Percentiles rank a stretch among this genome's conserved stretches.
Evolutionary conservation across 257 asterid genomes (phyloP).

Genomic region (Cruciata laevipes): DNA sequence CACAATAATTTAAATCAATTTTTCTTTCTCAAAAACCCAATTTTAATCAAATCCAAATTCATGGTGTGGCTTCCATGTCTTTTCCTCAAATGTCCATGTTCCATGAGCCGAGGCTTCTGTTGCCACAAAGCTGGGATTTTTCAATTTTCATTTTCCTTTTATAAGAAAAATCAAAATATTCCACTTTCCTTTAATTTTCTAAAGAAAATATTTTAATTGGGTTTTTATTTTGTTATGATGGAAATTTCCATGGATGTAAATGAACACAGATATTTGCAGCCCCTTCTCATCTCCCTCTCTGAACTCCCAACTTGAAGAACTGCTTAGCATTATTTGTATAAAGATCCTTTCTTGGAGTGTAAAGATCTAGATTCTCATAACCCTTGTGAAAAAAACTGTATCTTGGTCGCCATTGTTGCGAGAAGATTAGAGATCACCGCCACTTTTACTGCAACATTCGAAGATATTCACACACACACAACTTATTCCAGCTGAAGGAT

Average conservation of each 20-base stretch:
- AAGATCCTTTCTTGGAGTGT: slow-evolving; percentile 20
- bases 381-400: slow-evolving; percentile 8
- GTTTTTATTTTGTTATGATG: neutral
- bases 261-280: slow-evolving; percentile 8
- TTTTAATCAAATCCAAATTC: too few species aligned
- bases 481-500: slow-evolving; percentile 30
- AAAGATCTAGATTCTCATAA: slow-evolving; percentile 11
- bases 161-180: too few species aligned
- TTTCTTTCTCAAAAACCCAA: neutral
- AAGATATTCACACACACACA: slow-evolving; percentile 5
- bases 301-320: neutral
- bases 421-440: slow-evolving; percentile 29
- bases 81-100: slow-evolving; percentile 8
- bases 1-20: neutral
- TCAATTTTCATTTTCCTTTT: neutral
- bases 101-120: slow-evolving; percentile 10
- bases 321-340: slow-evolving; percentile 18
- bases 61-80: slow-evolving; percentile 14
- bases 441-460: slow-evolving; percentile 11
- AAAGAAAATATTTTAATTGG: neutral
- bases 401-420: slow-evolving; percentile 22
- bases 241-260: slow-evolving; percentile 19
- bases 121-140: slow-evolving; percentile 13
- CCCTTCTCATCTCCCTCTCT: slow-evolving; percentile 3
- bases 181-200: neutral